Conservation (phyloP, 106 monocot species). For the Posidonia australis region DNA sequence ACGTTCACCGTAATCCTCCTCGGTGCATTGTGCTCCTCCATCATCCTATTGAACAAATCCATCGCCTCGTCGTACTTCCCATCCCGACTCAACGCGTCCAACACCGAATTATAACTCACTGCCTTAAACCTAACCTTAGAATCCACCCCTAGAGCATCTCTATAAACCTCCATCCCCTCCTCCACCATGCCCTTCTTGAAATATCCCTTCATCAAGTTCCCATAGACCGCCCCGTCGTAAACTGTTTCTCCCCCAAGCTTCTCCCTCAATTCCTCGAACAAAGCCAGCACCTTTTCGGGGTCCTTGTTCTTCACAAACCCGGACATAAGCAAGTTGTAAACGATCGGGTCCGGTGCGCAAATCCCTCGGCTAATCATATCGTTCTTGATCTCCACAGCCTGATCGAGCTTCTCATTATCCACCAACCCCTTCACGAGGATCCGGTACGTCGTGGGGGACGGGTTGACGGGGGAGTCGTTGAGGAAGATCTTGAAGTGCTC, state of each 20-base stretch:
- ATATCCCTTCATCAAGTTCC: constrained; percentile 82
- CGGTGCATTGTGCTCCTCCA: constrained; percentile 60
- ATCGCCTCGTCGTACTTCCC: constrained; percentile 57
- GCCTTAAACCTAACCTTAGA: constrained; percentile 62
- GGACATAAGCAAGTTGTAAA: constrained; percentile 71
- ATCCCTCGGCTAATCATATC: constrained; percentile 55
- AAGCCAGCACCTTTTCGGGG: constrained; percentile 28
- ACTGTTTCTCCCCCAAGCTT: constrained; percentile 49
- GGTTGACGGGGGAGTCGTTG: constrained; percentile 46
- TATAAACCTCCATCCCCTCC: constrained; percentile 55
- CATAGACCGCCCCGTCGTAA: constrained; percentile 56
- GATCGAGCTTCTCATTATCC: constrained; percentile 52
- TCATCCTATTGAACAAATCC: constrained; percentile 62
- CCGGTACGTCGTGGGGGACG: constrained; percentile 67
- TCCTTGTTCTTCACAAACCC: constrained; percentile 56
- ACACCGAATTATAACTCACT: constrained; percentile 65
- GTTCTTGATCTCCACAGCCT: constrained; percentile 67
- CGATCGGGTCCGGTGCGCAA: constrained; percentile 46
- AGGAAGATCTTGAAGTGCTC: constrained; percentile 76
- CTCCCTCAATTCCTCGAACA: constrained; percentile 63
- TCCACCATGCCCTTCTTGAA: constrained; percentile 67
- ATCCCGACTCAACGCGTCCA: constrained; percentile 62
- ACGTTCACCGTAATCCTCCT: constrained; percentile 56
- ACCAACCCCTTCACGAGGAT: constrained; percentile 69
- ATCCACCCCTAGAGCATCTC: constrained; percentile 38